Base-by-base conservation (phyloP, 345 rosid species). In the Geranium rotundifolium region DNA sequence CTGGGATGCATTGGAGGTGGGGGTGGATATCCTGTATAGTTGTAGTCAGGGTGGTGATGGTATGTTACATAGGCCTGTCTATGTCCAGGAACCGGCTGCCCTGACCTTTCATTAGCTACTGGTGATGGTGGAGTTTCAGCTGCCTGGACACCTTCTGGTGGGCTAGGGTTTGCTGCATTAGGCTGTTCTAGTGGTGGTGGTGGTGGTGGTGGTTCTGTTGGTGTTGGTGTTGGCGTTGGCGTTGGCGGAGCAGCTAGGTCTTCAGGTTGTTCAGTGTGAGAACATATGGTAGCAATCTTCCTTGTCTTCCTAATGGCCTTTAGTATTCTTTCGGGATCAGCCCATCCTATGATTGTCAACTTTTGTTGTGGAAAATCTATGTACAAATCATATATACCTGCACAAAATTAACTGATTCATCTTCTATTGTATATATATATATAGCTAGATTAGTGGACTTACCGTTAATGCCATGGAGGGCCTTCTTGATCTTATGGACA, bases 401-500 rank as follows among this genome's bases (percentile, higher is more conserved):
- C 15, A 29, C 14, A 27, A 65, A 56, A 63, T n/a, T n/a, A 31
- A 31, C 37, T 31, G 37, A 31, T 31, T 3, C 37, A 58, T 27
- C 1, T 20, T 5, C 14, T 27, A 29, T 16, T 19, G 37, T 31
- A 31, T 3, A 31, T 3, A 31, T n/a, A n/a, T n/a, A n/a, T n/a
- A n/a, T n/a, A n/a, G n/a, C n/a, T n/a, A 7, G 37, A 31, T 7
- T 7, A 2, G 37, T 31, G 4, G 3, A 7, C 37, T 78, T 65
- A 79, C 95, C 95, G 1, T 75, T 74, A 62, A 87, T 79, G 63
- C 88, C 84, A 56, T 82, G 76, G 5, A 84, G 63, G 0, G 86
- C 85, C 72, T 76, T 87, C 79, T 81, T 87, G 71, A 87, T 82
- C 83, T 87, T 87, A 75, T 84, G 95, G 3, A 87, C 85, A 3